phyloP scores from a whole-genome alignment of 495 filamentous ascomycete genomes.

The Acidiella bohemica region DNA sequence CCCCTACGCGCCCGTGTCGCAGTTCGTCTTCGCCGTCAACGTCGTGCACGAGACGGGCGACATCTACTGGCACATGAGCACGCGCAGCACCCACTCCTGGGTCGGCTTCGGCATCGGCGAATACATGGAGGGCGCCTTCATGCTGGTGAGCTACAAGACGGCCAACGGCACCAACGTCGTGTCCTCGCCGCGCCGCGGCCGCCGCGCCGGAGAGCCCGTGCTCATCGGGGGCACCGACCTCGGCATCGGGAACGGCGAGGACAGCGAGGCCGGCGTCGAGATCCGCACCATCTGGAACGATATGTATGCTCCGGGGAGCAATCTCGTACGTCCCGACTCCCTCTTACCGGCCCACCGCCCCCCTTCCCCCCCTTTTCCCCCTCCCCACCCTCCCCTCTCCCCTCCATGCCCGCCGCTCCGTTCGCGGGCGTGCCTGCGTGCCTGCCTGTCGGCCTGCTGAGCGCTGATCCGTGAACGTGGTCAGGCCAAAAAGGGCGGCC shows the following conservation, averaged over 20 bases:
- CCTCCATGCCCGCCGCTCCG: too few relatives aligned
- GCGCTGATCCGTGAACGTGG: too few relatives aligned
- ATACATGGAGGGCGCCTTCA: conserved; percentile 39
- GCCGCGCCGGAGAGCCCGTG: conserved; percentile 8
- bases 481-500: conserved; percentile 2
- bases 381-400: too few relatives aligned
- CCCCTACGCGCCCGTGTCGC: too few relatives aligned
- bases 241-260: too few relatives aligned
- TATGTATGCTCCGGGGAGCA: conserved; percentile 8
- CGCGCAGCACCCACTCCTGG: conserved; percentile 32
- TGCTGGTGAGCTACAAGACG: conserved; percentile 38
- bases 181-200: conserved; percentile 3
- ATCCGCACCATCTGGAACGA: conserved; percentile 9
- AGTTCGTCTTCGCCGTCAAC: conserved; percentile 12
- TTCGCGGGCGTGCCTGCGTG: too few relatives aligned
- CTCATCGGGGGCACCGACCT: too few relatives aligned
- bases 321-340: too few relatives aligned
- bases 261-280: not conserved
- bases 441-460: too few relatives aligned
- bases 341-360: too few relatives aligned
- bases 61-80: conserved; percentile 38
- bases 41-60: conserved; percentile 6
- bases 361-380: too few relatives aligned
- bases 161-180: conserved; percentile 22
- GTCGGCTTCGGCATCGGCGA: conserved; percentile 40